Evolutionary conservation across 805 yeast species (phyloP), one percentile per base, ranked within the genome.

Genomic region (Yarrowia keelungensis): DNA sequence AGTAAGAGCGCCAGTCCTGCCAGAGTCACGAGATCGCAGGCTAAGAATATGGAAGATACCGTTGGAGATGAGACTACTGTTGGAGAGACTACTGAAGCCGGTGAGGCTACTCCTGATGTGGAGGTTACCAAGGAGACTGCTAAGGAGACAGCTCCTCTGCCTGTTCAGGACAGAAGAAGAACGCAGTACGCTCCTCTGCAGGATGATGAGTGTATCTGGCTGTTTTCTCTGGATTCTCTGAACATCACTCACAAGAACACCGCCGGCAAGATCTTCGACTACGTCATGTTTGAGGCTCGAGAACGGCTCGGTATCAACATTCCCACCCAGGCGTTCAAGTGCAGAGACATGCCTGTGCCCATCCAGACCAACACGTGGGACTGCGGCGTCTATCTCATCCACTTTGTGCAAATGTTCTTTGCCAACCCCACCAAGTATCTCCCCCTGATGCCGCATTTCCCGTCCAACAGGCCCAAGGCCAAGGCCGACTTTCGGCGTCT

Each of bases 351-450:
- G 5, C 75, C 80, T 5, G 95, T 92, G 0, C 97, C 98, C 0
- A 86, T 83, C 69, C 99, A 95, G 75, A 87, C 87, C 39, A 95
- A 95, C 76, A 87, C 88, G 79, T 91, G 92, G 75, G 99, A 95
- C 76, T 95, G 99, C 80, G 99, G 99, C 1, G 86, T 95, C 22
- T 97, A 91, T 78, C 90, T 94, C 1, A 88, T 95, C 15, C 88
- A 88, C 72, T 74, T 72, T 58, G 74, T 76, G 38, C 79, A 78
- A 61, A 67, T 69, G 58, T 78, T 77, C 69, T 67, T 78, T 46
- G 26, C 69, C 12, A 68, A 69, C 15, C 80, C 81, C 12, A 72
- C 71, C 12, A 71, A 69, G 68, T 73, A 76, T 68, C 69, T 71
- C 1, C 47, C 50, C 39, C 56, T 67, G 8, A 58, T 73, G 69